Percentiles rank a stretch among this genome's conserved stretches.
phyloP scores from a whole-genome alignment of 2,329 filamentous ascomycete species.

The Paecilomyces dactylethromorphus region DNA sequence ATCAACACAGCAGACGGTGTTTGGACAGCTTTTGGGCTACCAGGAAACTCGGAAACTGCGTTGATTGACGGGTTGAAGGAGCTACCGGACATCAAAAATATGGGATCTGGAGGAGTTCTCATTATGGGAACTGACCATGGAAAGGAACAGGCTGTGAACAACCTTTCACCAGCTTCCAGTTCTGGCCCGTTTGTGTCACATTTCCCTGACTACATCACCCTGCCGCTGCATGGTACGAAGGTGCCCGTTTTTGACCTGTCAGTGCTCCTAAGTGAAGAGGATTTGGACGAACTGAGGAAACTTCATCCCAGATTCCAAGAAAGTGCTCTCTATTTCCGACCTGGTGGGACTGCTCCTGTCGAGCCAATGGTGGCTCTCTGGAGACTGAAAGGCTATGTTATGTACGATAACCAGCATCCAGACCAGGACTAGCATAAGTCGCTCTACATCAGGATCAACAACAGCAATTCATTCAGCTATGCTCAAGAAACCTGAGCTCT shows the following conservation, averaged over 20 bases:
- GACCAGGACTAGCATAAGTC: slow-evolving; percentile 7
- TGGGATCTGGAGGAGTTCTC: slow-evolving; percentile 25
- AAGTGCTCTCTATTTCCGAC: slow-evolving; percentile 30
- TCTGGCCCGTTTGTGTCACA: not conserved
- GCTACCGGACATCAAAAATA: slow-evolving; percentile 17
- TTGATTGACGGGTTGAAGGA: slow-evolving; percentile 14
- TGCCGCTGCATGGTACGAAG: slow-evolving; percentile 20
- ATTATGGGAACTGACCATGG: slow-evolving; percentile 9
- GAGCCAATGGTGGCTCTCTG: slow-evolving; percentile 31
- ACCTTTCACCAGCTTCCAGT: not conserved
- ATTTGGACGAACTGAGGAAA: slow-evolving; percentile 22
- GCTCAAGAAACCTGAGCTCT: not conserved
- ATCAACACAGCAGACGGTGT: slow-evolving; percentile 13
- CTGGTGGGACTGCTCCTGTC: slow-evolving; percentile 18
- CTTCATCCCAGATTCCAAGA: slow-evolving; percentile 21
- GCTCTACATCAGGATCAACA: not conserved
- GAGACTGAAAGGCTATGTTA: slow-evolving; percentile 30
- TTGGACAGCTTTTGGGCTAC: slow-evolving; percentile 20
- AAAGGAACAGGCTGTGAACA: not conserved
- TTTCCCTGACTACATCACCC: slow-evolving; percentile 21
- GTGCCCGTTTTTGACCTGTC: slow-evolving; percentile 34
- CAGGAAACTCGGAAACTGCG: slow-evolving; percentile 12
- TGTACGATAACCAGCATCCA: slow-evolving; percentile 6
- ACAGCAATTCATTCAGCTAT: not conserved
- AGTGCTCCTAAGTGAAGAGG: slow-evolving; percentile 20